These are phyloP conservation scores for Paraphoma chrysanthemicola DNA, from an alignment of 2,329 filamentous ascomycete genomes.

Conservation along the genomic window DNA sequence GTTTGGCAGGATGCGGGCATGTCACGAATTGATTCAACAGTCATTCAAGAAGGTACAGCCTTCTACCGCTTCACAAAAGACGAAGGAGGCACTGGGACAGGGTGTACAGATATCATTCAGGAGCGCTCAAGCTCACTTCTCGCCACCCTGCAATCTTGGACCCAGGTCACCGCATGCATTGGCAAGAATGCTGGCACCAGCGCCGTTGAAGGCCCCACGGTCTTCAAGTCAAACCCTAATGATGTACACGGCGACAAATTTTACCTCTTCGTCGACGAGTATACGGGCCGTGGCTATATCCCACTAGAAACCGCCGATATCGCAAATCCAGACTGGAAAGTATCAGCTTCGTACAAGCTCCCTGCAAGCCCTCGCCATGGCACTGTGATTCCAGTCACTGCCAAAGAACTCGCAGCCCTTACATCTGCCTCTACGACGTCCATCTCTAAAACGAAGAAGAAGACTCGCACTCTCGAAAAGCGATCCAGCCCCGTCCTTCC, in stretches of 20 bases:
- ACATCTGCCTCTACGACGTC: slow-evolving; percentile 15
- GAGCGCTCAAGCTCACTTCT: slow-evolving; percentile 56
- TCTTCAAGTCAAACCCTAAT: slow-evolving; percentile 58
- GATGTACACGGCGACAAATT: slow-evolving; percentile 62
- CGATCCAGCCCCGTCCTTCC: slow-evolving; percentile 27
- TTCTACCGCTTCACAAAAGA: slow-evolving; percentile 66
- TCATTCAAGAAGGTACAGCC: slow-evolving; percentile 50
- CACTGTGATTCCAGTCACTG: slow-evolving; percentile 61
- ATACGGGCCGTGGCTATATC: slow-evolving; percentile 59
- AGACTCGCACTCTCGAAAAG: neutral
- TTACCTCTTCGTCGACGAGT: slow-evolving; percentile 65
- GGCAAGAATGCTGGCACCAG: slow-evolving; percentile 58
- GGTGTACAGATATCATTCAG: slow-evolving; percentile 63
- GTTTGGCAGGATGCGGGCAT: slow-evolving; percentile 61
- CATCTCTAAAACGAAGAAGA: neutral
- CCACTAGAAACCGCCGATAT: slow-evolving; percentile 61
- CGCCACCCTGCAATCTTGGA: slow-evolving; percentile 54
- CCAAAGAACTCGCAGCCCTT: slow-evolving; percentile 51
- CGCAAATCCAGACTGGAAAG: slow-evolving; percentile 57
- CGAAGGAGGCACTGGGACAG: slow-evolving; percentile 57
- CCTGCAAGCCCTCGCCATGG: slow-evolving; percentile 61
- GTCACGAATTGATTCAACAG: slow-evolving; percentile 62
- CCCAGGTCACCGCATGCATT: slow-evolving; percentile 56
- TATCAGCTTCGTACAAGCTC: slow-evolving; percentile 55
- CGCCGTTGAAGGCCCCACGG: slow-evolving; percentile 60